Evolutionary conservation across 352 stramenopile genomes (phyloP).

Genomic region (Globisporangium rhizosaccharum): DNA sequence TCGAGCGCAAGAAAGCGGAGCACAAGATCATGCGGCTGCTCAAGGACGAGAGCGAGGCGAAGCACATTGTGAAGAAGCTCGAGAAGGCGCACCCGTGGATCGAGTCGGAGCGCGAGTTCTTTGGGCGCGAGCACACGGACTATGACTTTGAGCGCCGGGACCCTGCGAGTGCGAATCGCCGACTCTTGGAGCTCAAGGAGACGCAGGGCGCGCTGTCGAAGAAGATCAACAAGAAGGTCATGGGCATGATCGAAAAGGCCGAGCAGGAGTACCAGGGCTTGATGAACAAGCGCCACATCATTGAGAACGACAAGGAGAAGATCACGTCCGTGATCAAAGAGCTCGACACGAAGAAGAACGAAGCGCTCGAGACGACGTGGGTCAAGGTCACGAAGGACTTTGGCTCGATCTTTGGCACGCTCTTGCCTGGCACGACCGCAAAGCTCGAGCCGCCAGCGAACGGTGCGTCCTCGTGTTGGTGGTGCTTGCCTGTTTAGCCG

Average conservation of each 20-base stretch:
- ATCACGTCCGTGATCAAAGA: constrained; percentile 99
- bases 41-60: constrained; percentile 91
- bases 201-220: constrained; percentile 93
- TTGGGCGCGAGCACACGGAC: constrained; percentile 94
- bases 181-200: constrained; percentile 90
- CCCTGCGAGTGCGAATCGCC: constrained; percentile 72
- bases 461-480: constrained; percentile 24
- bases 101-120: constrained; percentile 95
- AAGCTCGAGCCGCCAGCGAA: constrained; percentile 97
- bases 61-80: constrained; percentile 88
- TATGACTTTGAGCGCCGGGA: constrained; percentile 96
- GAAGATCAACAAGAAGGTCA: constrained; percentile 99
- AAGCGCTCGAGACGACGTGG: constrained; percentile 95
- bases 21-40: constrained; percentile 90
- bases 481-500: neutral
- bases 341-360: constrained; percentile 98
- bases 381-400: constrained; percentile 99
- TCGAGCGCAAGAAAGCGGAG: constrained; percentile 95
- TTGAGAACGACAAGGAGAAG: constrained; percentile 99
- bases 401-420: constrained; percentile 98
- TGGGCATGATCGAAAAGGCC: constrained; percentile 99
- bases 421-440: constrained; percentile 95
- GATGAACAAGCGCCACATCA: constrained; percentile 96
- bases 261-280: constrained; percentile 98
- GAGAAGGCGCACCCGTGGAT: constrained; percentile 97